Conservation (phyloP, 2,329 filamentous ascomycete genomes). For the Pseudogymnoascus verrucosus region DNA sequence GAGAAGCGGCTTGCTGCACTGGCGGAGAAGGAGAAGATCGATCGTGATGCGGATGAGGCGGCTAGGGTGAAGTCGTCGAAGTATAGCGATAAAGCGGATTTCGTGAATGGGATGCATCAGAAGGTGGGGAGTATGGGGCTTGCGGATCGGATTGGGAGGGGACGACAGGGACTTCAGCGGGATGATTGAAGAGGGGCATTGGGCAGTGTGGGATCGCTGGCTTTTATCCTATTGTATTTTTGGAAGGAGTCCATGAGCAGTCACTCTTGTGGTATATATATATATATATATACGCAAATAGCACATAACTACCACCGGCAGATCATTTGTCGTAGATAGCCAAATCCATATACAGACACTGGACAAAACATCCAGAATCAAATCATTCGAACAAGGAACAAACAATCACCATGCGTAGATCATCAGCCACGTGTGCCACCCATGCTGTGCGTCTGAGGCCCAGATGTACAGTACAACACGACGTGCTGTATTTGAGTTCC, state of each 20-base stretch:
- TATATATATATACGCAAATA: neutral
- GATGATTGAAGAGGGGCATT: constrained; percentile 33
- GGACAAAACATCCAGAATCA: neutral
- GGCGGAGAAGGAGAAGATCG: constrained; percentile 54
- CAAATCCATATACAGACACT: neutral
- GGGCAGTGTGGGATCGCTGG: neutral
- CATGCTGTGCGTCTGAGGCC: neutral
- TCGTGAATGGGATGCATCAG: constrained; percentile 55
- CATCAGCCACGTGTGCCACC: constrained; percentile 1
- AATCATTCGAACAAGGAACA: neutral
- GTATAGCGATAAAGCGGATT: constrained; percentile 56
- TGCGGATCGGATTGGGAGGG: constrained; percentile 43
- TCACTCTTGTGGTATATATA: neutral
- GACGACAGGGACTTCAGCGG: constrained; percentile 36
- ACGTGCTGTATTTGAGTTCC: neutral
- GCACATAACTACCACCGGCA: neutral
- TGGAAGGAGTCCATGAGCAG: neutral
- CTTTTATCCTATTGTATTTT: neutral
- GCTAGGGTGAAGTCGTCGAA: constrained; percentile 51
- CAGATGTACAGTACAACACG: neutral
- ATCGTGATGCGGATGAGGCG: constrained; percentile 58
- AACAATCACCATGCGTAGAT: neutral
- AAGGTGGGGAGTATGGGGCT: constrained; percentile 46
- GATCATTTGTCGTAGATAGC: neutral
- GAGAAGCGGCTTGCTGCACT: constrained; percentile 59